Conservation (phyloP, 2,329 filamentous ascomycete genomes). For the Fusarium stilboides region DNA sequence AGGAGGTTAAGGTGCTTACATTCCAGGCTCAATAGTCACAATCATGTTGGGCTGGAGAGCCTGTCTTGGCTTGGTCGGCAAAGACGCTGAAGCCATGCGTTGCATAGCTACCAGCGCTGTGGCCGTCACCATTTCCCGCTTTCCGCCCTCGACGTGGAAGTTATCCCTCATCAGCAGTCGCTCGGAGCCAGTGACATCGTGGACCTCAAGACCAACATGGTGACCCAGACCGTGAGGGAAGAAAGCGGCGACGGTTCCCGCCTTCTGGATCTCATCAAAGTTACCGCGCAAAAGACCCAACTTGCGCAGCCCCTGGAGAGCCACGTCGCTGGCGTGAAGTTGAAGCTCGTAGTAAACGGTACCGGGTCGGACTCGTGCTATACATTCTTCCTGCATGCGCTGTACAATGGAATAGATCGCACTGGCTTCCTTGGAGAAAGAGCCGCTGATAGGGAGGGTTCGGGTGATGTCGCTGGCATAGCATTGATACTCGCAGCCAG, state of each 20-base stretch:
- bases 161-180: constrained; percentile 53
- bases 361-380: constrained; percentile 77
- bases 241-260: constrained; percentile 72
- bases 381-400: constrained; percentile 84
- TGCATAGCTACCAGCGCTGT: constrained; percentile 53
- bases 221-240: constrained; percentile 78
- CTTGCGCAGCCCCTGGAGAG: constrained; percentile 77
- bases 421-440: constrained; percentile 77
- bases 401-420: constrained; percentile 84
- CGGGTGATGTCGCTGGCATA: constrained; percentile 94
- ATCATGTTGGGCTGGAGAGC: constrained; percentile 75
- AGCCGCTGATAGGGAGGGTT: constrained; percentile 83
- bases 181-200: constrained; percentile 67
- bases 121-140: constrained; percentile 60
- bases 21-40: constrained; percentile 84
- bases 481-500: constrained; percentile 85
- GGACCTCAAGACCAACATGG: constrained; percentile 76
- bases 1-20: constrained; percentile 60
- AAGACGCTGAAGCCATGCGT: constrained; percentile 44
- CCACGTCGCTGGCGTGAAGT: constrained; percentile 79
- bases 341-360: constrained; percentile 81
- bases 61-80: constrained; percentile 55
- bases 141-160: constrained; percentile 54
- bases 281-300: constrained; percentile 81
- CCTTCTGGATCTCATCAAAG: constrained; percentile 66